Conservation (phyloP, 1,284 basidiomycete species). For the Tylopilus sp. region DNA sequence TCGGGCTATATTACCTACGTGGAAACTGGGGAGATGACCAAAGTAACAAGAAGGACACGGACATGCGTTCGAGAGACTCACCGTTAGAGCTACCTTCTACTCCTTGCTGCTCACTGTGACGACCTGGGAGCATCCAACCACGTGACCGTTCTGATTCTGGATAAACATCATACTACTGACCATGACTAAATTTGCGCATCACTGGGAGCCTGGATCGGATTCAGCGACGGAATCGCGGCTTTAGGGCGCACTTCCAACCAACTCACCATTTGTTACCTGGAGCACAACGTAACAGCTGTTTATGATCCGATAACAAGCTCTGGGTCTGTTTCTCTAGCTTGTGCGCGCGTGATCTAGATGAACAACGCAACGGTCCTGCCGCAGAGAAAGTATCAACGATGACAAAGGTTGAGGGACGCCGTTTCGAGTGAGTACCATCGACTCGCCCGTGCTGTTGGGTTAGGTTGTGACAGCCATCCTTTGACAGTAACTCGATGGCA, state of each 20-base stretch:
- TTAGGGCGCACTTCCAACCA: background rate
- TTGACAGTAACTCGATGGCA: too few relatives aligned
- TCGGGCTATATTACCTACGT: too few relatives aligned
- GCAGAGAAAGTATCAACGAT: constrained; percentile 40
- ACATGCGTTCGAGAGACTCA: too few relatives aligned
- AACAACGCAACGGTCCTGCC: constrained; percentile 42
- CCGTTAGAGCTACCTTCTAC: too few relatives aligned
- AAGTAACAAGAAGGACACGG: too few relatives aligned
- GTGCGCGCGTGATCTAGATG: constrained; percentile 57
- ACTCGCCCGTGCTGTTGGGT: constrained; percentile 41
- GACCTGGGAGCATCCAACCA: too few relatives aligned
- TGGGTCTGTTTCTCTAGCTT: constrained; percentile 40
- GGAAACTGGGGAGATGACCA: too few relatives aligned
- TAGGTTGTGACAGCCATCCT: too few relatives aligned
- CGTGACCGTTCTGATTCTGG: too few relatives aligned
- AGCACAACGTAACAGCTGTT: background rate
- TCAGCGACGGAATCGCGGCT: background rate
- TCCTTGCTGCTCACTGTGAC: too few relatives aligned
- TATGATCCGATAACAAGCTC: constrained; percentile 40
- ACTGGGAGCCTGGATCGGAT: too few relatives aligned
- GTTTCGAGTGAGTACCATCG: constrained; percentile 39
- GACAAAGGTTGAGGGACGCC: constrained; percentile 35
- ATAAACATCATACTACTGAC: too few relatives aligned
- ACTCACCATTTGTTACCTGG: background rate
- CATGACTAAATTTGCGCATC: background rate